These are phyloP conservation scores for Asterophora lycoperdoides DNA, from an alignment of 768 basidiomycete species.

Conservation along the genomic window DNA sequence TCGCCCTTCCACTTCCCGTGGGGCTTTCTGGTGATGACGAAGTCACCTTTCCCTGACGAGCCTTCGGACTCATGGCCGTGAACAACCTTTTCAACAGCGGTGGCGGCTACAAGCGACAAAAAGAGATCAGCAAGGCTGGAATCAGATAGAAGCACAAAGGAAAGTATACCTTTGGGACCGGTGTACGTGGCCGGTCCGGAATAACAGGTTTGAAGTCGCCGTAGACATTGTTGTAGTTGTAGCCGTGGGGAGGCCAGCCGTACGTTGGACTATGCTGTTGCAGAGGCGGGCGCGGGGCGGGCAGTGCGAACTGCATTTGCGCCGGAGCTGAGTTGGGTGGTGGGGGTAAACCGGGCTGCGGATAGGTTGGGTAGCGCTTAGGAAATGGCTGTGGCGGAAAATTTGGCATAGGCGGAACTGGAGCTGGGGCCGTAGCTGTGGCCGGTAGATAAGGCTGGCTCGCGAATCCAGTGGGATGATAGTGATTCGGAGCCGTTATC, in stretches of 20 bases:
- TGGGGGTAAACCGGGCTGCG: neutral
- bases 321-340: constrained; percentile 9
- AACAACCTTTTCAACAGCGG: neutral
- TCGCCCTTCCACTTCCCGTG: no score
- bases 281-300: neutral
- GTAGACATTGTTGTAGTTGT: neutral
- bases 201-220: neutral
- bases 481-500: constrained; percentile 2
- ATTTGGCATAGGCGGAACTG: neutral
- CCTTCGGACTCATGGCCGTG: neutral
- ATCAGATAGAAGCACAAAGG: neutral
- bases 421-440: neutral
- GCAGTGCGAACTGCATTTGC: neutral
- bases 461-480: neutral
- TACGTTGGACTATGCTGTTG: no score
- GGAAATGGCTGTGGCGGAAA: no score
- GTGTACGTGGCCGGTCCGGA: neutral
- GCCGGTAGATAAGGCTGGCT: neutral
- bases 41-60: neutral
- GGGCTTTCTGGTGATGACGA: no score
- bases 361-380: neutral
- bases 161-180: neutral
- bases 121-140: neutral
- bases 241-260: no score
- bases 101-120: neutral